phyloP scores from a whole-genome alignment of 495 filamentous ascomycete species.

The Ascobolus immersus region DNA sequence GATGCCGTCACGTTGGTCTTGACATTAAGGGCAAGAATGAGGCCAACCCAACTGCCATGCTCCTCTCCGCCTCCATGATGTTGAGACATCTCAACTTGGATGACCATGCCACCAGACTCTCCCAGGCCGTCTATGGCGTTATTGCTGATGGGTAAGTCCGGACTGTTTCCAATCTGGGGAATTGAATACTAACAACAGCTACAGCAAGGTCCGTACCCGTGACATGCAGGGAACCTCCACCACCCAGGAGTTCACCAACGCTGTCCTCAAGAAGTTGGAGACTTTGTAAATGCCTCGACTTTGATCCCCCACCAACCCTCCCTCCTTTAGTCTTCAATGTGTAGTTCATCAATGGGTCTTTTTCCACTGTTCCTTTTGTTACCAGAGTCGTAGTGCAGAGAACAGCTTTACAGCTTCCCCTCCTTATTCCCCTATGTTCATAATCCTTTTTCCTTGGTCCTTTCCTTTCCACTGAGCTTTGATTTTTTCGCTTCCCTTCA shows the following conservation, averaged over 20 bases:
- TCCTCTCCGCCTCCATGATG: constrained; percentile 88
- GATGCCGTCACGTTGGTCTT: constrained; percentile 91
- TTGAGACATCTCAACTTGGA: constrained; percentile 87
- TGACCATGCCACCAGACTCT: constrained; percentile 92
- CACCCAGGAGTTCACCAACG: constrained; percentile 84
- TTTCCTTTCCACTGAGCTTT: too few relatives aligned
- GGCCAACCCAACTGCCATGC: constrained; percentile 87
- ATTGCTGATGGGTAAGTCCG: constrained; percentile 63
- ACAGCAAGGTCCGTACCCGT: constrained; percentile 55
- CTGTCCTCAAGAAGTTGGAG: constrained; percentile 88
- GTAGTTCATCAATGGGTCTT: too few relatives aligned
- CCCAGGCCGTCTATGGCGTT: constrained; percentile 87
- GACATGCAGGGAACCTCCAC: constrained; percentile 82
- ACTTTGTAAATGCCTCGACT: constrained; percentile 14
- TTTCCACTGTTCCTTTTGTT: too few relatives aligned
- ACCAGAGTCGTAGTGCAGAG: too few relatives aligned
- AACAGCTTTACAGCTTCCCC: too few relatives aligned
- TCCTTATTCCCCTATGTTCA: too few relatives aligned
- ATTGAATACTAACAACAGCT: constrained; percentile 14
- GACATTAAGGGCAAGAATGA: constrained; percentile 99
- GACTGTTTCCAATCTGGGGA: background rate
- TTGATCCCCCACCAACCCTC: too few relatives aligned
- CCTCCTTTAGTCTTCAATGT: too few relatives aligned
- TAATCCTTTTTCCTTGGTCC: too few relatives aligned
- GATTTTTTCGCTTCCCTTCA: too few relatives aligned